Evolutionary conservation across 495 filamentous ascomycete genomes (phyloP).

Genomic region (Pseudoneurospora amorphoporcata): DNA sequence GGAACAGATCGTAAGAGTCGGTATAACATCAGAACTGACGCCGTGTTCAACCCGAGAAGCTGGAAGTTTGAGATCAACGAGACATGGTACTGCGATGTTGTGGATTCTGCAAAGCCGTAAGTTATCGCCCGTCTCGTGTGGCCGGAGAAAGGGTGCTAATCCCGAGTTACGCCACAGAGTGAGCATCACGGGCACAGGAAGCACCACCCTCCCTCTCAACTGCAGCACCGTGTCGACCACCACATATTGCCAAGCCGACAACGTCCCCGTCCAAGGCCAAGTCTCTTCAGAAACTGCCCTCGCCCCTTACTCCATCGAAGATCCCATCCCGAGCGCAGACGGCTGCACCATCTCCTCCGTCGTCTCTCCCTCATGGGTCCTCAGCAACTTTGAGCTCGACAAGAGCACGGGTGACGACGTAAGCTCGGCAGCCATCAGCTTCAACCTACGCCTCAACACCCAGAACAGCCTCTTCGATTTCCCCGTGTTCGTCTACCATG

Average conservation of each 20-base stretch:
- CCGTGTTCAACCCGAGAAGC: constrained; percentile 10
- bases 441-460: constrained; percentile 18
- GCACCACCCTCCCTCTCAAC: constrained; percentile 1
- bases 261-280: constrained; percentile 4
- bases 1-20: constrained; percentile 1
- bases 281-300: constrained; percentile 6
- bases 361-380: constrained; percentile 13
- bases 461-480: constrained; percentile 9
- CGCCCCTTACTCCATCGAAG: constrained; percentile 17
- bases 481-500: constrained; percentile 5
- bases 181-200: constrained; percentile 9
- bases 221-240: background rate
- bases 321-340: constrained; percentile 12
- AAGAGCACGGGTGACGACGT: background rate
- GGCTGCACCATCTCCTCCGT: constrained; percentile 23
- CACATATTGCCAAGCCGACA: constrained; percentile 1
- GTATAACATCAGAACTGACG: constrained; percentile 11
- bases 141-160: background rate
- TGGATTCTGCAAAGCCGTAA: constrained; percentile 20
- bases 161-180: background rate
- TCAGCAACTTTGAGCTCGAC: constrained; percentile 15
- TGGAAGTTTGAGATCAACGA: constrained; percentile 13
- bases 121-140: background rate
- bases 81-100: constrained; percentile 24
- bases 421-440: constrained; percentile 7